phyloP scores from a whole-genome alignment of 1,284 basidiomycete species.

The Pyrrhoderma noxium region DNA sequence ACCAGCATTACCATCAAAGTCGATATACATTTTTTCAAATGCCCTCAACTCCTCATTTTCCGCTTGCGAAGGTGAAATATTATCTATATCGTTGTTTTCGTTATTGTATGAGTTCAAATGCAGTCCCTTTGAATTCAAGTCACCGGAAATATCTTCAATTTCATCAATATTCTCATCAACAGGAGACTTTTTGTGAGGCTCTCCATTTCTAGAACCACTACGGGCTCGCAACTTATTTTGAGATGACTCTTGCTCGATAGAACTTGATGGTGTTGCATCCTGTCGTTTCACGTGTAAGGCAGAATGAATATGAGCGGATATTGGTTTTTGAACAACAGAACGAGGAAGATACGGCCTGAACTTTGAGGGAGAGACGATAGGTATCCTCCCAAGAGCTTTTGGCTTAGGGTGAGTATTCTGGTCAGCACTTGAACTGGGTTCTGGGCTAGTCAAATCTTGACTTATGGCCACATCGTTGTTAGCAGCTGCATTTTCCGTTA shows the following conservation, averaged over 20 bases:
- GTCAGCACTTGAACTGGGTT: neutral
- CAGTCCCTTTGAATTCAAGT: neutral
- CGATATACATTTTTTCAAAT: conserved; percentile 12
- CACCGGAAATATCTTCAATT: conserved; percentile 4
- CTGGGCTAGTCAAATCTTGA: neutral
- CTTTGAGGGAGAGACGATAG: conserved; percentile 16
- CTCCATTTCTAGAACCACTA: neutral
- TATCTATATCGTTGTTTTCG: too few species aligned
- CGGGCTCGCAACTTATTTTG: conserved; percentile 2
- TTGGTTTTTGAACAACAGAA: neutral
- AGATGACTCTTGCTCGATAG: conserved; percentile 10
- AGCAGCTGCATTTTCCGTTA: too few species aligned
- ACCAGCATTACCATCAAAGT: conserved; percentile 15
- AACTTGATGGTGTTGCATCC: conserved; percentile 1
- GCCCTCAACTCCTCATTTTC: conserved; percentile 10
- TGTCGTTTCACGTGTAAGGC: neutral
- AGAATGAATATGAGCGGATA: conserved; percentile 1
- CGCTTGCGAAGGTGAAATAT: neutral
- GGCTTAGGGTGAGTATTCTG: too few species aligned
- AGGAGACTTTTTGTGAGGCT: neutral
- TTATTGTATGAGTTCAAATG: too few species aligned
- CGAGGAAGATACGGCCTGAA: conserved; percentile 14
- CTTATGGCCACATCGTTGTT: too few species aligned
- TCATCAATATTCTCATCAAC: conserved; percentile 8
- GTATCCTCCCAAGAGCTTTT: conserved; percentile 14